These are phyloP conservation scores for Chlorella sorokiniana DNA, from an alignment of 139 green algal species.

Conservation along the genomic window DNA sequence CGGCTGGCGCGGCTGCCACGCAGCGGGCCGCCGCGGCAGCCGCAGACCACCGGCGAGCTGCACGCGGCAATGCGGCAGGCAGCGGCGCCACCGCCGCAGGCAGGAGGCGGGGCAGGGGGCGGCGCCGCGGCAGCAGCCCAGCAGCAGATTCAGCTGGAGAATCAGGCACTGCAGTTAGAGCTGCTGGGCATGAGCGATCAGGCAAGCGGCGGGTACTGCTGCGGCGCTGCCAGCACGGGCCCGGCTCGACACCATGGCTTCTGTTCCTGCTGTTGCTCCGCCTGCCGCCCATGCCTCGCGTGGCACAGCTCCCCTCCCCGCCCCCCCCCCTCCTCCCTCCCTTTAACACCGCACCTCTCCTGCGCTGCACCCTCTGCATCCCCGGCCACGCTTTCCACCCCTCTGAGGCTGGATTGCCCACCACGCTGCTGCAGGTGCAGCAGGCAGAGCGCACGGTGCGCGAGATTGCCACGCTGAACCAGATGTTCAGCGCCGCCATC, in stretches of 20 bases:
- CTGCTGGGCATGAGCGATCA: conserved; percentile 50
- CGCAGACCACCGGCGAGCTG: conserved; percentile 15
- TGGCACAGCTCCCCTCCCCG: too few relatives aligned
- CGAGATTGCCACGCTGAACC: conserved; percentile 79
- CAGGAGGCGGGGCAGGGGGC: not conserved
- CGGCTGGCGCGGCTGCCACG: conserved; percentile 31
- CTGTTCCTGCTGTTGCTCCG: too few relatives aligned
- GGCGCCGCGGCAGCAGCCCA: conserved; percentile 33
- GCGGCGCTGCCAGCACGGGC: too few relatives aligned
- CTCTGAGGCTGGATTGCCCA: too few relatives aligned
- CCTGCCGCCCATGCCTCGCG: too few relatives aligned
- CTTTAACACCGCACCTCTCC: too few relatives aligned
- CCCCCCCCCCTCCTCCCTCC: too few relatives aligned
- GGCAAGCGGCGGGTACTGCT: conserved; percentile 8
- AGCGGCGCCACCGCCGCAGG: conserved; percentile 6
- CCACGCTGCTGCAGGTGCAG: conserved; percentile 48
- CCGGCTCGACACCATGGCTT: too few relatives aligned
- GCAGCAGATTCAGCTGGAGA: conserved; percentile 42
- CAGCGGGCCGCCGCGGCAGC: not conserved
- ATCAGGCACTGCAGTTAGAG: conserved; percentile 59
- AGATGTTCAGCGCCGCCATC: conserved; percentile 77
- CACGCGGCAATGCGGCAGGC: not conserved
- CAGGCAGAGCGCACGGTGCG: conserved; percentile 68
- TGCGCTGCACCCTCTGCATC: not conserved
- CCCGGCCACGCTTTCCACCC: not conserved